Base-by-base conservation (phyloP, 2,329 filamentous ascomycete genomes). In the Cadophora malorum region DNA sequence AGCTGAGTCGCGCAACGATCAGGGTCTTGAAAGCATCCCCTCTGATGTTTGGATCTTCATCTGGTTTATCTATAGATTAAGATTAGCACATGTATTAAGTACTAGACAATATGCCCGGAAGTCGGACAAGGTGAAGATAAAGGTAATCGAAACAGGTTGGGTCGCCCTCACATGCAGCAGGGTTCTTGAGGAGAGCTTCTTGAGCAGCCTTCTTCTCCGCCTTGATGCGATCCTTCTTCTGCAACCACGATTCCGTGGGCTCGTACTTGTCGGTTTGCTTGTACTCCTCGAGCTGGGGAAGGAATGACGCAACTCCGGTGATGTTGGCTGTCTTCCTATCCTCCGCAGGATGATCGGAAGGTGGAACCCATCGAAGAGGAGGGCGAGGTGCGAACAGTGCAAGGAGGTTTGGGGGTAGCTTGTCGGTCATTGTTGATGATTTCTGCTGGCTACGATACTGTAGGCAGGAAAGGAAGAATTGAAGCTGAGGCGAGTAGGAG, bases 21-120 rank as follows among this genome's bases (percentile, higher is more conserved):
- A 99, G 84, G 16, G 96, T 99, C 81, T 93, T 97, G 84, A 96
- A 97, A 1, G 95, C 91, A 81, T 98, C 94, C 66, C 96, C 95
- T 72, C 94, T 89, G 72, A 97, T 91, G 75, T 97, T 96, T 14
- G 91, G 87, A 76, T 99, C 96, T 47, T 96, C 90, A 28, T 84
- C 82, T 7, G 96, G 95, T 71, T 95, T 92, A 80, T 92, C 94
- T 94, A 72, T 47, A 71, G 33, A 5, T 45, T 35, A 63, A 64
- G n/a, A 55, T 77, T 62, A 76, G 74, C 64, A 74, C n/a, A 65
- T 52, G 1, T 63, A 41, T n/a, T 63, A 55, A 47, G 66, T 12
- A 65, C 55, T 35, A 60, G 65, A 66, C 63, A 64, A 50, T 33
- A 65, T 71, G 60, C 60, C 66, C 67, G 68, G 67, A 73, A 67